phyloP scores from a whole-genome alignment of 805 yeast genomes.

The Ogataea philodendri region DNA sequence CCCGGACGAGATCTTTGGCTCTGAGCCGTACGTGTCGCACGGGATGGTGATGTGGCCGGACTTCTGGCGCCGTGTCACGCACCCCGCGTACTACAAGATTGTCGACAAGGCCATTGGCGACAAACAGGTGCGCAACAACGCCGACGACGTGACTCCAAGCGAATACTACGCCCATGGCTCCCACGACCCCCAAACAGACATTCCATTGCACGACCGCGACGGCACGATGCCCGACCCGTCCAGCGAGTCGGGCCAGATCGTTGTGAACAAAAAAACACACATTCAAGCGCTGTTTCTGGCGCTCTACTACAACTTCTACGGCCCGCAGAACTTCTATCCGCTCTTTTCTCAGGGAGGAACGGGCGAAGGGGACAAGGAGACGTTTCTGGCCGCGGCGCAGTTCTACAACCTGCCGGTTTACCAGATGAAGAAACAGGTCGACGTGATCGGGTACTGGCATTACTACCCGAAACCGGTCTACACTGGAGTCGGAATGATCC shows the following conservation, averaged over 20 bases:
- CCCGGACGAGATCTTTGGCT: slow-evolving; percentile 51
- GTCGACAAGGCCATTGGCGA: slow-evolving; percentile 39
- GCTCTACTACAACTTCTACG: slow-evolving; percentile 52
- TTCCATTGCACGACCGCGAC: slow-evolving; percentile 50
- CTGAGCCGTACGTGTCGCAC: slow-evolving; percentile 50
- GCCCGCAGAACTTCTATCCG: slow-evolving; percentile 47
- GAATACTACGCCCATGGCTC: slow-evolving; percentile 16
- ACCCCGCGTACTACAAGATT: slow-evolving; percentile 47
- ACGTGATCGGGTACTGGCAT: slow-evolving; percentile 47
- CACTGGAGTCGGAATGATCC: slow-evolving; percentile 58
- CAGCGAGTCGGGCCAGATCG: slow-evolving; percentile 55
- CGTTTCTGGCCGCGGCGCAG: slow-evolving; percentile 53
- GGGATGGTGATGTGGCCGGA: slow-evolving; percentile 62
- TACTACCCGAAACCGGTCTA: slow-evolving; percentile 30
- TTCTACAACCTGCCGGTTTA: slow-evolving; percentile 43
- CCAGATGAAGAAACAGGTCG: slow-evolving; percentile 49
- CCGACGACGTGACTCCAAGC: slow-evolving; percentile 32
- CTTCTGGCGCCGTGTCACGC: slow-evolving; percentile 56
- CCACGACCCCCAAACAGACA: slow-evolving; percentile 18
- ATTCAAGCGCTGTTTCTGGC: slow-evolving; percentile 46
- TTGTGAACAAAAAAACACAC: slow-evolving; percentile 49
- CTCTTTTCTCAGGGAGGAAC: slow-evolving; percentile 45
- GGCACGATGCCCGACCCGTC: slow-evolving; percentile 55
- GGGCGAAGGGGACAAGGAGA: slow-evolving; percentile 63
- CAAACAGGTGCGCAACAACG: slow-evolving; percentile 32